Percentiles rank a stretch among this genome's conserved stretches.
Conservation (phyloP, 805 yeast genomes). For the Wickerhamomyces hampshirensis region DNA sequence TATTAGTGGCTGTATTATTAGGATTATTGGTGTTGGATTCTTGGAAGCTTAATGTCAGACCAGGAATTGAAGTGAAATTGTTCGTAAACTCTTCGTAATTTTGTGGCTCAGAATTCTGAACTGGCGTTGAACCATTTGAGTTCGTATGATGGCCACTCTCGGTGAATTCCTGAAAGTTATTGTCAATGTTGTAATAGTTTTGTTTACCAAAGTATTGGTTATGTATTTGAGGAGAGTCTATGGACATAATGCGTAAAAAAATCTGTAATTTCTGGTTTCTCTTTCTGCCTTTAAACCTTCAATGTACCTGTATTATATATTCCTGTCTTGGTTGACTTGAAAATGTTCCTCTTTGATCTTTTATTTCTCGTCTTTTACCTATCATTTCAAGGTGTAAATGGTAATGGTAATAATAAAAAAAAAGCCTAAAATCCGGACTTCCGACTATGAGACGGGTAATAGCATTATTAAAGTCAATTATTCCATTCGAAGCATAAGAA, state of each 20-base stretch:
- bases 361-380: neutral
- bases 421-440: no score
- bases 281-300: no score
- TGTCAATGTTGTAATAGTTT: neutral
- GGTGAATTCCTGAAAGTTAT: neutral
- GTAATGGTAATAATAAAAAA: neutral
- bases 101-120: neutral
- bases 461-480: no score
- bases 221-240: neutral
- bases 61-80: constrained; percentile 18
- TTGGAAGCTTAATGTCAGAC: constrained; percentile 16
- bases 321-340: no score
- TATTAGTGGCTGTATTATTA: constrained; percentile 4
- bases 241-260: no score
- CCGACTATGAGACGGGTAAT: no score
- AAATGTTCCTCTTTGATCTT: no score
- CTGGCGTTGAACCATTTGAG: neutral
- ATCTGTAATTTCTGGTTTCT: no score
- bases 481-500: no score
- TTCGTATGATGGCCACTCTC: neutral
- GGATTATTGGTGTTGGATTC: constrained; percentile 2
- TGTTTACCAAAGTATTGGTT: neutral
- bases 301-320: no score
- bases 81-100: constrained; percentile 16
- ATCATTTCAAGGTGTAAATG: no score